These are phyloP conservation scores for Ophiostoma sp. DNA, from an alignment of 2,329 filamentous ascomycete species.

Conservation along the genomic window DNA sequence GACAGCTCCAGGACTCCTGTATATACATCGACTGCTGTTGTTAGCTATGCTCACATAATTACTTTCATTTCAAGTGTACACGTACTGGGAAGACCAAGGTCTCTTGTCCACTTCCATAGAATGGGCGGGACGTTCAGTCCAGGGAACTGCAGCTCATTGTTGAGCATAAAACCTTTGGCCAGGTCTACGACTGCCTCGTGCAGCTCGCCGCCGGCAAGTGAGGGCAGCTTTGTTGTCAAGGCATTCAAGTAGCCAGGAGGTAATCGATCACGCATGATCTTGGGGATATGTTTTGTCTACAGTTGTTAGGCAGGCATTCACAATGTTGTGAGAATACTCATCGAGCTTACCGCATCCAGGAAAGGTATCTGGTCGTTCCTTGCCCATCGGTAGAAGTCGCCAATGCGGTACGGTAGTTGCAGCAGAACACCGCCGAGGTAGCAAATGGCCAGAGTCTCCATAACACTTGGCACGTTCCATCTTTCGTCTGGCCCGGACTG, in stretches of 20 bases:
- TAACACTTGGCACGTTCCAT: slow-evolving; percentile 63
- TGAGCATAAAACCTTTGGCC: slow-evolving; percentile 61
- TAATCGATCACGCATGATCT: slow-evolving; percentile 65
- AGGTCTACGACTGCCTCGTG: slow-evolving; percentile 65
- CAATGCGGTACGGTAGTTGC: slow-evolving; percentile 72
- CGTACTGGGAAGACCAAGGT: slow-evolving; percentile 73
- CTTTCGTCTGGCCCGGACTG: slow-evolving; percentile 45
- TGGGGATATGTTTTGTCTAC: slow-evolving; percentile 59
- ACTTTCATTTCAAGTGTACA: not conserved
- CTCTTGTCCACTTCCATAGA: slow-evolving; percentile 67
- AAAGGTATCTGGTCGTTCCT: slow-evolving; percentile 69
- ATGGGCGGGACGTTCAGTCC: slow-evolving; percentile 69
- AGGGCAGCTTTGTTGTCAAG: slow-evolving; percentile 53
- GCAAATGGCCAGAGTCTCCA: slow-evolving; percentile 75
- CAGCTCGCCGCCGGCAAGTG: slow-evolving; percentile 57
- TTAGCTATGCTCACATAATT: slow-evolving; percentile 15
- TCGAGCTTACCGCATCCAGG: slow-evolving; percentile 58
- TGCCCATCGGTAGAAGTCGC: slow-evolving; percentile 70
- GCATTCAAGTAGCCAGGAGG: slow-evolving; percentile 60
- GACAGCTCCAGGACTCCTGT: slow-evolving; percentile 59
- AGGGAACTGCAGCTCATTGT: slow-evolving; percentile 72
- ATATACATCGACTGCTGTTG: slow-evolving; percentile 62
- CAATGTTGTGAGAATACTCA: not conserved
- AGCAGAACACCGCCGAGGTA: slow-evolving; percentile 78
- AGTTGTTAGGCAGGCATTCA: slow-evolving; percentile 39